These are phyloP conservation scores for Phytophthora pini DNA, from an alignment of 352 stramenopile species.

Conservation along the genomic window DNA sequence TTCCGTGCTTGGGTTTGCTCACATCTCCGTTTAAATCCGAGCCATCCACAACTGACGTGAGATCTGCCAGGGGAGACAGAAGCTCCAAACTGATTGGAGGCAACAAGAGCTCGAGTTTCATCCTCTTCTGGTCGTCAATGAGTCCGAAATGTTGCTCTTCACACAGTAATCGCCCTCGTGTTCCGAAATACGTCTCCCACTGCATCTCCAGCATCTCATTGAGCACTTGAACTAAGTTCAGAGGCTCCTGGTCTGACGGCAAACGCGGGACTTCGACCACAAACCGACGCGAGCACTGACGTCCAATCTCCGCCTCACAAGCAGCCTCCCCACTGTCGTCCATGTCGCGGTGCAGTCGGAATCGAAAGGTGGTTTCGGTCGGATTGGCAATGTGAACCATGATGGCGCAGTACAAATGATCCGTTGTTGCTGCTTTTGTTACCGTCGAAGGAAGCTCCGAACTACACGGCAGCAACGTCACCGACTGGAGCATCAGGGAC, in stretches of 20 bases:
- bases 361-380: slow-evolving; percentile 71
- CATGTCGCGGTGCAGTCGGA: slow-evolving; percentile 39
- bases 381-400: slow-evolving; percentile 70
- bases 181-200: slow-evolving; percentile 66
- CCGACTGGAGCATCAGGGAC: slow-evolving; percentile 52
- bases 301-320: slow-evolving; percentile 54
- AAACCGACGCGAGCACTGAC: slow-evolving; percentile 54
- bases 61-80: slow-evolving; percentile 4
- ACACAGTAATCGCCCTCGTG: slow-evolving; percentile 36
- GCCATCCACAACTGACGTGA: background rate
- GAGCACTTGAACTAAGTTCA: slow-evolving; percentile 30
- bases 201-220: slow-evolving; percentile 56
- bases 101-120: slow-evolving; percentile 37
- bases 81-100: slow-evolving; percentile 46
- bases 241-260: slow-evolving; percentile 3
- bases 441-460: slow-evolving; percentile 20
- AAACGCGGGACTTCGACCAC: slow-evolving; percentile 52
- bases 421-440: slow-evolving; percentile 33
- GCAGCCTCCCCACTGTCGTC: slow-evolving; percentile 11
- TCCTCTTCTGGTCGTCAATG: slow-evolving; percentile 12
- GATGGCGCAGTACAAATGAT: slow-evolving; percentile 58
- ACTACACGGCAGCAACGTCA: slow-evolving; percentile 45
- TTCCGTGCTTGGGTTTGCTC: slow-evolving; percentile 6
- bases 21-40: slow-evolving; percentile 16
- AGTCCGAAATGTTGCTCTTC: slow-evolving; percentile 27